Conservation (phyloP, 2,329 filamentous ascomycete genomes). For the Penicillium janthinellum region DNA sequence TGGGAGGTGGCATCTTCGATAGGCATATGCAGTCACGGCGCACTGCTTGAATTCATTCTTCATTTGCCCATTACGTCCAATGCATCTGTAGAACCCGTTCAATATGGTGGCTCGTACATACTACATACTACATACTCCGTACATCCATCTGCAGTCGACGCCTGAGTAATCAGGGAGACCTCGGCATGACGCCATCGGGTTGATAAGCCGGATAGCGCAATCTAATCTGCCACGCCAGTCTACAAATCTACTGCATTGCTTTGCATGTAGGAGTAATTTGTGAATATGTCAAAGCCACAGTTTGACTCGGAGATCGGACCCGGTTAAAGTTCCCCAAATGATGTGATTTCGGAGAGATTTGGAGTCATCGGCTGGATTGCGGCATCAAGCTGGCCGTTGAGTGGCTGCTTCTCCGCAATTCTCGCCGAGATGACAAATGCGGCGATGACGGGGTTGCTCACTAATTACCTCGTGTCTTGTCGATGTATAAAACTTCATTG, state of each 20-base stretch:
- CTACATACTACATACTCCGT: too few relatives aligned
- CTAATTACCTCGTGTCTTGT: constrained; percentile 9
- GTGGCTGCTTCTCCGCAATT: constrained; percentile 14
- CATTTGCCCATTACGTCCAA: not conserved
- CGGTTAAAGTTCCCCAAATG: not conserved
- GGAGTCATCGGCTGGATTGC: constrained; percentile 8
- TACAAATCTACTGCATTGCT: not conserved
- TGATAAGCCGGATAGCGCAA: constrained; percentile 1
- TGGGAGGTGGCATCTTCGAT: not conserved
- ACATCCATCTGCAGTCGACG: not conserved
- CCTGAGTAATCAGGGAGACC: constrained; percentile 5
- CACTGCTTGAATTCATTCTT: not conserved
- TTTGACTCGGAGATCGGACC: not conserved
- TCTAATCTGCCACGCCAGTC: not conserved
- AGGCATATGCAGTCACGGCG: not conserved
- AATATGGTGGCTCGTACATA: too few relatives aligned
- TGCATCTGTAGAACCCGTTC: too few relatives aligned
- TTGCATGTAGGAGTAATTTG: not conserved
- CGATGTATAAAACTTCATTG: not conserved
- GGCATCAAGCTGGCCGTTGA: constrained; percentile 4
- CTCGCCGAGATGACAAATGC: constrained; percentile 24
- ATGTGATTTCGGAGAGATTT: constrained; percentile 17
- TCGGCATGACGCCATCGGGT: constrained; percentile 10
- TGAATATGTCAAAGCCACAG: too few relatives aligned
- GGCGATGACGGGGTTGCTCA: constrained; percentile 14